Conservation (phyloP, 2,329 filamentous ascomycete genomes). For the Microdochium trichocladiopsis region DNA sequence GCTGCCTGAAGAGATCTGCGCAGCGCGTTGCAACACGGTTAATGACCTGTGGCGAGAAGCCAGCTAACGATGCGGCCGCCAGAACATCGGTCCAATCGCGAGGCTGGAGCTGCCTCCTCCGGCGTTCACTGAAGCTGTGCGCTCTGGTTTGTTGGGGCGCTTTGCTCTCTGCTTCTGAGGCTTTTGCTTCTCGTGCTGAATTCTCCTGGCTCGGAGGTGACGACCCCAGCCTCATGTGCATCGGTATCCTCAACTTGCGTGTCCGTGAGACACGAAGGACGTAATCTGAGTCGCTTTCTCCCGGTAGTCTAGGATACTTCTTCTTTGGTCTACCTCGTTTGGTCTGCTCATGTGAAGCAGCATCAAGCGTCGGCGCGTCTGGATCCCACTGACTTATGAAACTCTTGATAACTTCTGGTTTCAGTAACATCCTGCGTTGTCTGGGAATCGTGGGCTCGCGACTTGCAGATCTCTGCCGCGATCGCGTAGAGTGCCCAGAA, state of each 20-base stretch:
- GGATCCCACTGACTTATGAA: neutral
- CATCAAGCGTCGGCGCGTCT: neutral
- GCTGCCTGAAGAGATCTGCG: conserved; percentile 65
- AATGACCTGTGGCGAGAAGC: conserved; percentile 59
- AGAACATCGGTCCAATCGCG: conserved; percentile 84
- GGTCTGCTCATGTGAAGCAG: neutral
- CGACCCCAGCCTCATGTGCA: conserved; percentile 3
- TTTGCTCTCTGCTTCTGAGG: conserved; percentile 2
- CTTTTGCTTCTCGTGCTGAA: conserved; percentile 1
- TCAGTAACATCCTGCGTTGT: neutral
- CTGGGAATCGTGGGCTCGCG: neutral
- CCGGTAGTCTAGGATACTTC: neutral
- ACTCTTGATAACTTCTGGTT: neutral
- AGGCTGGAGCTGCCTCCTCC: conserved; percentile 27
- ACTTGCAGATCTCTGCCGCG: neutral
- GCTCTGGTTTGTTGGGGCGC: conserved; percentile 8
- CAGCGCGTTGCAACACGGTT: conserved; percentile 68
- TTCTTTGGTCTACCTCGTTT: neutral
- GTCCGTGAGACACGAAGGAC: neutral
- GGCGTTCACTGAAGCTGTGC: neutral
- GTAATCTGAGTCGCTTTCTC: neutral
- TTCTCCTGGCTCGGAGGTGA: conserved; percentile 10
- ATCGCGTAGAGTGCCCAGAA: neutral
- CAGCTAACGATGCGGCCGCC: conserved; percentile 67
- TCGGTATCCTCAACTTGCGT: neutral